These are phyloP conservation scores for Oryza coarctata DNA, from an alignment of 176 grass and related monocot genomes.

Conservation along the genomic window DNA sequence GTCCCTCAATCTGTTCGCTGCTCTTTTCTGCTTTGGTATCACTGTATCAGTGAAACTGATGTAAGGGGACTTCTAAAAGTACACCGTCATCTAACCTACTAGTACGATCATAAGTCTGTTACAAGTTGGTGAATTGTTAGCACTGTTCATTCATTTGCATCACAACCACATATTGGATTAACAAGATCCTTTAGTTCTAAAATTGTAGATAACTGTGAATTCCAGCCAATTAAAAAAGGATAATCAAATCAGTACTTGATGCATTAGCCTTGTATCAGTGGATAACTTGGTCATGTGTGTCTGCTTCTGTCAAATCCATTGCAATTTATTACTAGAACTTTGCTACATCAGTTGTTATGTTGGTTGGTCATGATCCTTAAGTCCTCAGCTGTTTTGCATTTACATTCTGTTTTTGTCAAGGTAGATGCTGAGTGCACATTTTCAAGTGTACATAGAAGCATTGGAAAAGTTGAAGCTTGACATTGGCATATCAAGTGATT, in stretches of 20 bases:
- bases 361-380: background rate
- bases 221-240: background rate
- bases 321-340: background rate
- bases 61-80: background rate
- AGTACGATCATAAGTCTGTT: slow-evolving; percentile 11
- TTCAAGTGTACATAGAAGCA: slow-evolving; percentile 77
- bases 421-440: slow-evolving; percentile 72
- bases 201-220: background rate
- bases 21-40: background rate
- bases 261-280: background rate
- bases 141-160: background rate
- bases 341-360: background rate
- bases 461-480: slow-evolving; percentile 65
- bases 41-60: background rate
- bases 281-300: background rate
- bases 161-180: background rate
- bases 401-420: slow-evolving; percentile 20
- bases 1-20: background rate
- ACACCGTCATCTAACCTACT: background rate
- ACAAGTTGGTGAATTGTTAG: background rate
- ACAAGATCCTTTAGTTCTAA: background rate
- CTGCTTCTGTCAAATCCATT: background rate
- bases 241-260: slow-evolving; percentile 14
- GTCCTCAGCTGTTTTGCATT: background rate
- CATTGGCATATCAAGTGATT: slow-evolving; percentile 54